Evolutionary conservation across 1,284 basidiomycete species (phyloP), one percentile per base, ranked within the genome.

Genomic region (Puccinia triticina): DNA sequence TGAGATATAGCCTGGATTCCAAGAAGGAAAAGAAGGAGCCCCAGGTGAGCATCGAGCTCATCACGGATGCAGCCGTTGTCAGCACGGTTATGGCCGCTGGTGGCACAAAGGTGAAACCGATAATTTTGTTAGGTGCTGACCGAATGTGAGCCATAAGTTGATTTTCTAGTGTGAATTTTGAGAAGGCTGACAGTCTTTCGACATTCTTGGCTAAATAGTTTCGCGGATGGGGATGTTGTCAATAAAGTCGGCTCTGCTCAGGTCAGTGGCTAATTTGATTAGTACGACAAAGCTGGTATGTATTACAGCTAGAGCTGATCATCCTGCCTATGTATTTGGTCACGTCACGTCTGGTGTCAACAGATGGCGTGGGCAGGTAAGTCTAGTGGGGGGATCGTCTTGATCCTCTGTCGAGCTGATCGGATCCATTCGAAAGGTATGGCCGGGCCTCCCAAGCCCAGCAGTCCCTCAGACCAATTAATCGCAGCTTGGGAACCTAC

Each of bases 11-110:
- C 21, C 55, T 80, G 34, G 77, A 81, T 59, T 55, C 79, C 18
- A 81, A 81, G 18, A 81, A 74, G 32, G 79, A 81, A 57, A 81
- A 81, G 59, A 81, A 81, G 71, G 79, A 81, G 23, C 79, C 79
- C 32, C 61, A 81, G 73, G 79, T 74, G 26, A 74, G 55, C 40
- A 73, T 81, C 40, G 79, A 81, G 26, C 23, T 81, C 21, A 81
- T 81, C 29, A 81, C 79, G 29, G 79, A 81, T 64, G 79, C 69
- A 10, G 79, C 79, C 16, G 71, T 74, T 21, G 79, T 81, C 34
- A 81, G 79, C 34, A 73, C 67, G 32, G 40, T 66, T 18, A 81
- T 74, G 55, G 79, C 79, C 18, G 34, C 79, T 29, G 79, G 79
- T 16, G 57, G 34, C 29, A 40, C 79, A 0, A 69, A 71, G 12